Conservation (phyloP, 148 eudicot genomes). For the Spergularia bocconei region DNA sequence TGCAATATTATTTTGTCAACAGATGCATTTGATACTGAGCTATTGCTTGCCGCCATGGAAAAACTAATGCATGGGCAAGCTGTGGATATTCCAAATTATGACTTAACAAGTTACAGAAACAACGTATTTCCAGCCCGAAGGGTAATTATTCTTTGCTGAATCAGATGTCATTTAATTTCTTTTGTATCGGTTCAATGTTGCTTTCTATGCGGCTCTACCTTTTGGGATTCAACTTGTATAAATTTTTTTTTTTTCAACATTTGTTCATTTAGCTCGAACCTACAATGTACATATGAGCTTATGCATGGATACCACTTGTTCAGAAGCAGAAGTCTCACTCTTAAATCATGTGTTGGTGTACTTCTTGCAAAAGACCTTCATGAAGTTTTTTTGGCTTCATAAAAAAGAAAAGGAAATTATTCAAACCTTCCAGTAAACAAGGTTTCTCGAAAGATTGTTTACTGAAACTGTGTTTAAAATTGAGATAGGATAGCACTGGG, state of each 20-base stretch:
- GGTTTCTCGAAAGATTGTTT: not conserved
- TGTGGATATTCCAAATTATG: conserved; percentile 92
- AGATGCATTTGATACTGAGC: conserved; percentile 97
- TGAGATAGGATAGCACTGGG: not conserved
- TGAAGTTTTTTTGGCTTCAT: not conserved
- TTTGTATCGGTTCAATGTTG: not conserved
- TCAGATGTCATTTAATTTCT: not conserved
- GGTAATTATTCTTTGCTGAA: conserved; percentile 40
- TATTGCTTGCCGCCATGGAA: conserved; percentile 64
- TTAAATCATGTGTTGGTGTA: not conserved
- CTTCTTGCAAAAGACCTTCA: not conserved
- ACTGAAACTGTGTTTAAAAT: not conserved
- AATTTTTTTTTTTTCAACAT: not conserved
- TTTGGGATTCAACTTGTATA: not conserved
- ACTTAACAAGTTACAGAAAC: conserved; percentile 84
- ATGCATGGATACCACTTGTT: not conserved
- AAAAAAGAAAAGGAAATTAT: not conserved
- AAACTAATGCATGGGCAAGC: conserved; percentile 82
- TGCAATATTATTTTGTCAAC: conserved; percentile 22
- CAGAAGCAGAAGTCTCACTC: no score
- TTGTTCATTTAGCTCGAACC: conserved; percentile 5
- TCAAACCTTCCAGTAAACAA: not conserved
- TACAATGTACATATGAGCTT: not conserved
- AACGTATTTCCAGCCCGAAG: conserved; percentile 69
- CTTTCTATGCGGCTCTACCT: not conserved